Evolutionary conservation across 805 yeast species (phyloP).

Genomic region (Candida germanica): DNA sequence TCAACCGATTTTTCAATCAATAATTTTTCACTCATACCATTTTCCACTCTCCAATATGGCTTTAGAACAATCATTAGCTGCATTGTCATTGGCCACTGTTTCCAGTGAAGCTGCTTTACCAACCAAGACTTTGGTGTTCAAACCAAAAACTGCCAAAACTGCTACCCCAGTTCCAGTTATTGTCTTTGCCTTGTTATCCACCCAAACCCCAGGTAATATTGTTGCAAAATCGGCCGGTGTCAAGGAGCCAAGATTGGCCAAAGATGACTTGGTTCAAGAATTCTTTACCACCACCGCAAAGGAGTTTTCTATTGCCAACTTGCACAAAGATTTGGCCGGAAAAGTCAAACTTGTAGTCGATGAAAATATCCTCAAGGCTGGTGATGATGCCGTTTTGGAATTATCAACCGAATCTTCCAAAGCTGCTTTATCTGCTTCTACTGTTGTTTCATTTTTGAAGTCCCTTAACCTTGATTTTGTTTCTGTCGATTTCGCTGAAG

Average conservation of each 20-base stretch:
- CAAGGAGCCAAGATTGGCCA: constrained; percentile 87
- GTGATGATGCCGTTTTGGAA: constrained; percentile 36
- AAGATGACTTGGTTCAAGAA: constrained; percentile 69
- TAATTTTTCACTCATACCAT: constrained; percentile 3
- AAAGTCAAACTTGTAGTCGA: constrained; percentile 63
- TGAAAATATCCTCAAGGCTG: constrained; percentile 36
- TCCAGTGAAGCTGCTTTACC: constrained; percentile 49
- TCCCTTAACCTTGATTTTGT: constrained; percentile 50
- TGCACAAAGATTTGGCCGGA: constrained; percentile 44
- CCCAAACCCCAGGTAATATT: constrained; percentile 63
- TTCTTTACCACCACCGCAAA: constrained; percentile 57
- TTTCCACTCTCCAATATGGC: constrained; percentile 44
- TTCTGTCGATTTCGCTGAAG: constrained; percentile 53
- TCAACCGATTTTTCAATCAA: constrained; percentile 3
- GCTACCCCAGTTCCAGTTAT: constrained; percentile 77
- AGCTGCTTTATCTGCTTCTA: constrained; percentile 47
- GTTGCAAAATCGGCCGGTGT: constrained; percentile 66
- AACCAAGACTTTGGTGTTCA: constrained; percentile 78
- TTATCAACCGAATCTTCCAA: constrained; percentile 53
- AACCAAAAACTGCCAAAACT: constrained; percentile 85
- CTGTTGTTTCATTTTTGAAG: constrained; percentile 44
- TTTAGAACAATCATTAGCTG: constrained; percentile 64
- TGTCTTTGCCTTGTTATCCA: constrained; percentile 69
- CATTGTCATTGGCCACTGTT: constrained; percentile 59
- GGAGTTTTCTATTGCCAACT: constrained; percentile 58